Conservation (phyloP, 352 stramenopile genomes). For the Globisporangium parvum region DNA sequence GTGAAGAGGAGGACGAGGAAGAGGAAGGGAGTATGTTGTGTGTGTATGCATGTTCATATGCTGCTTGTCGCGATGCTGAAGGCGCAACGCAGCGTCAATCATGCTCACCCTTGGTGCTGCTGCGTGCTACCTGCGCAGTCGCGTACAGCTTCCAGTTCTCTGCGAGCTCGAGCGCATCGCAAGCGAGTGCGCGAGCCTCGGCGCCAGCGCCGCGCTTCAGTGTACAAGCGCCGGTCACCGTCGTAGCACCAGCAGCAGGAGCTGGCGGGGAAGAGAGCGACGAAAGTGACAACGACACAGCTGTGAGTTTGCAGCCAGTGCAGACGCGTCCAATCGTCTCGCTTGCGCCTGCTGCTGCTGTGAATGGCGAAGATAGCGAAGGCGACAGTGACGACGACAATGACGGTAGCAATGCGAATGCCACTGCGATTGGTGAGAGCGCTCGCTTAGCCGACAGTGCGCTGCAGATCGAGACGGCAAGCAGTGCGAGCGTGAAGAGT, state of each 20-base stretch:
- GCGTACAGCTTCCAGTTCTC: conserved; percentile 51
- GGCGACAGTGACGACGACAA: conserved; percentile 11
- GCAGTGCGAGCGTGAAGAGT: neutral
- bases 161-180: conserved; percentile 21
- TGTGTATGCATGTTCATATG: neutral
- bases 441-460: neutral
- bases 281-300: conserved; percentile 3
- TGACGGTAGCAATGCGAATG: neutral
- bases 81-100: neutral
- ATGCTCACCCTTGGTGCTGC: neutral
- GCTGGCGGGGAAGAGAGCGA: conserved; percentile 25
- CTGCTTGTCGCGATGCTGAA: neutral
- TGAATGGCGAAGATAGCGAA: conserved; percentile 19
- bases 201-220: conserved; percentile 14
- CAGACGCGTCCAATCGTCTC: neutral
- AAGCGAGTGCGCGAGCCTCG: conserved; percentile 8
- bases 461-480: neutral
- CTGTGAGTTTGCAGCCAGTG: conserved; percentile 4
- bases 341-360: conserved; percentile 5
- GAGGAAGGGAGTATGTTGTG: conserved; percentile 27
- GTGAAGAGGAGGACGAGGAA: conserved; percentile 72
- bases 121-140: conserved; percentile 7
- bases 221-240: conserved; percentile 12
- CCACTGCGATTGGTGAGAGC: neutral
- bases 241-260: conserved; percentile 6